phyloP scores from a whole-genome alignment of 2,329 filamentous ascomycete genomes.

The Cadophora malorum region DNA sequence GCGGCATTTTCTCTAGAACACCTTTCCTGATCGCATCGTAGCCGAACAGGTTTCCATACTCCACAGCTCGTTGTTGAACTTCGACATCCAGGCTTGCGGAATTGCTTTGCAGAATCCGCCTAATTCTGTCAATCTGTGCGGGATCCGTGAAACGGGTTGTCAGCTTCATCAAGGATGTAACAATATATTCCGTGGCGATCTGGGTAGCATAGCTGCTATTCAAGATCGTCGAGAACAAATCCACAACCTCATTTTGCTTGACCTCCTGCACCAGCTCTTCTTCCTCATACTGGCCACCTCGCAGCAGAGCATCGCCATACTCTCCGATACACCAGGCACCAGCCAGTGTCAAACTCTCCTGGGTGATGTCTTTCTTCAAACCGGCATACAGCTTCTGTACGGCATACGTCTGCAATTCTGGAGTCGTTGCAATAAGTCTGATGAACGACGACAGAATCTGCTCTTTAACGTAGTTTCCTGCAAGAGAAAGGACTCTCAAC shows the following conservation, averaged over 20 bases:
- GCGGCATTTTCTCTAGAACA: conserved; percentile 96
- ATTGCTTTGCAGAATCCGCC: conserved; percentile 76
- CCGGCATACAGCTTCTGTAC: conserved; percentile 93
- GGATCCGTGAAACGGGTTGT: conserved; percentile 85
- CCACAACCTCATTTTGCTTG: conserved; percentile 87
- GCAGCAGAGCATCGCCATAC: conserved; percentile 89
- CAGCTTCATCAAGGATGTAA: conserved; percentile 93
- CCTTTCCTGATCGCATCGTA: conserved; percentile 87
- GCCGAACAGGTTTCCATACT: conserved; percentile 93
- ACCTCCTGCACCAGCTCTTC: conserved; percentile 84
- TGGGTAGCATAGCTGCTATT: conserved; percentile 95
- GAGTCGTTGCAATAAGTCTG: conserved; percentile 90
- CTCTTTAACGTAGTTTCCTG: conserved; percentile 97
- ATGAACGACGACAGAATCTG: conserved; percentile 97
- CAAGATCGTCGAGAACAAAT: conserved; percentile 89
- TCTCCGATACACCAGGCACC: conserved; percentile 98
- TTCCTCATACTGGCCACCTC: conserved; percentile 90
- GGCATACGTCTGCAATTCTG: conserved; percentile 94
- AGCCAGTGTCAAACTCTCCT: conserved; percentile 91
- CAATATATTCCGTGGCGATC: conserved; percentile 92
- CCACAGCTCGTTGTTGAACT: conserved; percentile 93
- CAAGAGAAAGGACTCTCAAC: conserved; percentile 89
- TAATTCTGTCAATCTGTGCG: conserved; percentile 84
- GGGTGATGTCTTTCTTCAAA: conserved; percentile 95
- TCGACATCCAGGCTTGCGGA: conserved; percentile 92